These are phyloP conservation scores for Phymatotrichopsis omnivora DNA, from an alignment of 2,329 filamentous ascomycete species.

Conservation along the genomic window DNA sequence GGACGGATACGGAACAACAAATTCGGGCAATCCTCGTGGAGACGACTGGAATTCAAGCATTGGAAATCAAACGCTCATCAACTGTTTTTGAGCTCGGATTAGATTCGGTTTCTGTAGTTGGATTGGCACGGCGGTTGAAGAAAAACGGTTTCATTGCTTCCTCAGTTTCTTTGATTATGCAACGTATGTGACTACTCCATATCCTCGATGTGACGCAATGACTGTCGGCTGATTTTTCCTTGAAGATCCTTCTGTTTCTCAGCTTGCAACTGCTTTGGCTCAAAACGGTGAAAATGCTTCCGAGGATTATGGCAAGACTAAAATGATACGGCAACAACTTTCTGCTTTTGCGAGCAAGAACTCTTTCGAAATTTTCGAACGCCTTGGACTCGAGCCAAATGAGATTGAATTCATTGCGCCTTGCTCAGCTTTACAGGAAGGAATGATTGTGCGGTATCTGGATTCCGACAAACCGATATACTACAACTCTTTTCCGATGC, in stretches of 20 bases:
- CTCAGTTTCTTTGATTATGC: slow-evolving; percentile 58
- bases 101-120: slow-evolving; percentile 75
- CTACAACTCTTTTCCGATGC: slow-evolving; percentile 63
- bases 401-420: slow-evolving; percentile 65
- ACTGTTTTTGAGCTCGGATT: slow-evolving; percentile 80
- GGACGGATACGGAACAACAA: slow-evolving; percentile 37
- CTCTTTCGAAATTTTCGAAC: slow-evolving; percentile 42
- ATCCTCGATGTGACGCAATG: too few species aligned
- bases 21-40: slow-evolving; percentile 48
- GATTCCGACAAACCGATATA: slow-evolving; percentile 52
- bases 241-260: slow-evolving; percentile 37
- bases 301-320: slow-evolving; percentile 31
- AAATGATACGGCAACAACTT: slow-evolving; percentile 34
- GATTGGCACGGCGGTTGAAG: slow-evolving; percentile 55
- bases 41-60: slow-evolving; percentile 41
- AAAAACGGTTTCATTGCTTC: slow-evolving; percentile 50
- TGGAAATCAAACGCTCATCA: slow-evolving; percentile 44
- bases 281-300: slow-evolving; percentile 15
- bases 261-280: slow-evolving; percentile 36
- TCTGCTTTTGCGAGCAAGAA: slow-evolving; percentile 42
- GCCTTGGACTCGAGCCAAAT: slow-evolving; percentile 42
- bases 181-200: slow-evolving; percentile 35
- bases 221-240: too few species aligned
- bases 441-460: slow-evolving; percentile 65
- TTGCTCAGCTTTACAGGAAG: slow-evolving; percentile 77